phyloP scores from a whole-genome alignment of 257 asterid genomes.

The Coffea canephora region DNA sequence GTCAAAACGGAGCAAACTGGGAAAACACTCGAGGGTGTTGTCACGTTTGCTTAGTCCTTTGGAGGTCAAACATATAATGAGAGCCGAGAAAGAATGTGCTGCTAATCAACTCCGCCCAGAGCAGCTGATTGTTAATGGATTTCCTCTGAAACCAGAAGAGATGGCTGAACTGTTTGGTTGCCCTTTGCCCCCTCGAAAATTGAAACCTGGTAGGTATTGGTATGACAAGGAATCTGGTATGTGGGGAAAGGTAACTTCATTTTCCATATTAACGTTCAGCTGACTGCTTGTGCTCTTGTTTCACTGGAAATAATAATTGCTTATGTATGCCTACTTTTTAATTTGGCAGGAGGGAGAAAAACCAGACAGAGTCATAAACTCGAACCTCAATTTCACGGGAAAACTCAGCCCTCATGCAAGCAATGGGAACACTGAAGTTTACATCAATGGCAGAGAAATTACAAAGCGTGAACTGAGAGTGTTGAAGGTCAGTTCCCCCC shows the following conservation, averaged over 20 bases:
- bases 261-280: constrained; percentile 11
- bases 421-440: constrained; percentile 88
- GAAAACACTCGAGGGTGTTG: constrained; percentile 69
- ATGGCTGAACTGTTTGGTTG: constrained; percentile 83
- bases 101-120: constrained; percentile 95
- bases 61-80: constrained; percentile 91
- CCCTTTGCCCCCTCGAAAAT: constrained; percentile 68
- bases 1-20: constrained; percentile 59
- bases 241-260: constrained; percentile 80
- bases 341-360: constrained; percentile 87
- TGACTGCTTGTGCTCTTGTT: constrained; percentile 12
- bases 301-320: constrained; percentile 16
- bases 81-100: constrained; percentile 78
- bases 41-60: constrained; percentile 76
- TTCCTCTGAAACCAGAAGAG: constrained; percentile 75
- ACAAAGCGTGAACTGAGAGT: constrained; percentile 84
- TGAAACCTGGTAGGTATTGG: constrained; percentile 95
- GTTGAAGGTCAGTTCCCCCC: constrained; percentile 53
- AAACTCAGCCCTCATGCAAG: constrained; percentile 84
- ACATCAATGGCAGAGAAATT: constrained; percentile 93
- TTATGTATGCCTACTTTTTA: constrained; percentile 25
- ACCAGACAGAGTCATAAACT: constrained; percentile 77
- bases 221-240: constrained; percentile 92
- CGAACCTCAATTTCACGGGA: constrained; percentile 82
- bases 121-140: constrained; percentile 81